These are phyloP conservation scores for Protomyces inouyei DNA, from an alignment of 1,139 yeast species.

Conservation along the genomic window DNA sequence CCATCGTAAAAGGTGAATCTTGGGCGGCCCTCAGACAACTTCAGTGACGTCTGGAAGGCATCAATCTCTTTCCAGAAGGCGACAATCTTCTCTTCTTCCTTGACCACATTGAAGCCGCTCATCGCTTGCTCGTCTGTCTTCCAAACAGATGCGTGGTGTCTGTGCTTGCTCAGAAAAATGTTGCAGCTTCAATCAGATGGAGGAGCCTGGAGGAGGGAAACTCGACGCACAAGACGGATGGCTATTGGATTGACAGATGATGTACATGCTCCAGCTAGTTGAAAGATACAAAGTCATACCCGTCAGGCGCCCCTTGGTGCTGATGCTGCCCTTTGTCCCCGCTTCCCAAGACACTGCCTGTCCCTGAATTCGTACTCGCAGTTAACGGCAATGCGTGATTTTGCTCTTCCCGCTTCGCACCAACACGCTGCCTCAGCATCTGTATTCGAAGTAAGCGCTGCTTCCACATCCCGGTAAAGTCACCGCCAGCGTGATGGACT, in stretches of 20 bases:
- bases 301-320: neutral
- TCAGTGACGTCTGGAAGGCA: constrained; percentile 83
- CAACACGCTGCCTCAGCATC: constrained; percentile 2
- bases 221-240: too few relatives aligned
- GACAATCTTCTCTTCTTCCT: constrained; percentile 78
- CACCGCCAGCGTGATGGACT: constrained; percentile 22
- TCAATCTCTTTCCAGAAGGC: constrained; percentile 81
- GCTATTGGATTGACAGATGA: too few relatives aligned
- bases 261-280: neutral
- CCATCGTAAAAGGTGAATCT: constrained; percentile 95
- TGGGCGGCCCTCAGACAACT: constrained; percentile 78
- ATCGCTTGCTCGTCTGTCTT: neutral
- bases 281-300: neutral
- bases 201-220: too few relatives aligned
- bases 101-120: constrained; percentile 56
- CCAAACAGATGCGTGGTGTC: too few relatives aligned
- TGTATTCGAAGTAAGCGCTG: constrained; percentile 11
- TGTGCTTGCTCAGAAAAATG: too few relatives aligned
- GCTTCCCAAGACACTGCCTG: neutral
- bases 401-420: constrained; percentile 1
- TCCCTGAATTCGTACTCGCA: neutral
- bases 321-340: neutral
- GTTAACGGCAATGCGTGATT: neutral
- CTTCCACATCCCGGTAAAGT: constrained; percentile 20
- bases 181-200: too few relatives aligned